Conservation (phyloP, 148 eudicot genomes). For the Rhododendron kiyosumense region DNA sequence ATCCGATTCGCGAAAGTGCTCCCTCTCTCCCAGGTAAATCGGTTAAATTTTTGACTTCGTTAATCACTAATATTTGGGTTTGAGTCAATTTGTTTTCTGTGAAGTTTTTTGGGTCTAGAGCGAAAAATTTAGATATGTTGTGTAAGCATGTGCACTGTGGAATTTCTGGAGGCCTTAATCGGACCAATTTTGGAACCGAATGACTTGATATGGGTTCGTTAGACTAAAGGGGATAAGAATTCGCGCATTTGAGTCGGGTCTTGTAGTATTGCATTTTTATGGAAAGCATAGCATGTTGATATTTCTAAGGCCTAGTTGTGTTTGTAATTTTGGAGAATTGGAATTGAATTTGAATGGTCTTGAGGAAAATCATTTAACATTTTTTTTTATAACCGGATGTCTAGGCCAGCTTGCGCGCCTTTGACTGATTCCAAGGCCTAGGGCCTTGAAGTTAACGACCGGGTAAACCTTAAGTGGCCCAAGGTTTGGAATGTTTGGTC, state of each 20-base stretch:
- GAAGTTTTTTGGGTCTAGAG: neutral
- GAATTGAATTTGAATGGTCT: neutral
- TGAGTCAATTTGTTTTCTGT: neutral
- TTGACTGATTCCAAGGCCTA: no score
- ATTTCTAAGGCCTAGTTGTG: neutral
- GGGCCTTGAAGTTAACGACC: no score
- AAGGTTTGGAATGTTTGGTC: no score
- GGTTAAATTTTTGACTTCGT: neutral
- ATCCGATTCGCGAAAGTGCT: neutral
- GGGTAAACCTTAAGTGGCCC: no score
- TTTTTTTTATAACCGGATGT: neutral
- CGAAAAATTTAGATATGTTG: neutral
- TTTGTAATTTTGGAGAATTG: neutral
- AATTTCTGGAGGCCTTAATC: neutral
- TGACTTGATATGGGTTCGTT: neutral
- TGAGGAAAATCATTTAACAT: neutral
- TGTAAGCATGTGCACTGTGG: neutral
- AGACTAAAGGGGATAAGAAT: neutral
- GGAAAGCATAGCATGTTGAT: neutral
- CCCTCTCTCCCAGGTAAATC: neutral
- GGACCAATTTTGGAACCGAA: neutral
- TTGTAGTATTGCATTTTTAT: neutral
- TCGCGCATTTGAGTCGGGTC: neutral
- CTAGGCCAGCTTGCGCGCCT: no score
- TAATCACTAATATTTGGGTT: neutral